Percentiles rank a stretch among this genome's conserved stretches.
Evolutionary conservation across 1,284 basidiomycete genomes (phyloP).

Genomic region (Entoloma clypeatum): DNA sequence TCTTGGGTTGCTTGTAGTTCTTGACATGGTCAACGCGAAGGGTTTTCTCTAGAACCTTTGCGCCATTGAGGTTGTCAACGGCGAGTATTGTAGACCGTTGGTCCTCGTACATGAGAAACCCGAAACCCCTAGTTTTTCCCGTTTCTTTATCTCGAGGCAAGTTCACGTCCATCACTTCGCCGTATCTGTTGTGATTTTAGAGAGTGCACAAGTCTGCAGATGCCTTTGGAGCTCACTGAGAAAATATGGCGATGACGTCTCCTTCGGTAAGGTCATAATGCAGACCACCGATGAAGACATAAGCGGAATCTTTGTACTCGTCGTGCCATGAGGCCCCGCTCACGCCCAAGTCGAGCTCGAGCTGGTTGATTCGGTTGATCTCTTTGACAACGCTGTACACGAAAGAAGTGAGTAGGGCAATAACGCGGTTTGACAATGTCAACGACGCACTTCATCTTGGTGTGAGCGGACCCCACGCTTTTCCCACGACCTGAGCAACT

Average conservation of each 20-base stretch:
- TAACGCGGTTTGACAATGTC: constrained; percentile 1
- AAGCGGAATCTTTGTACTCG: constrained; percentile 96
- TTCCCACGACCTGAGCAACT: constrained; percentile 42
- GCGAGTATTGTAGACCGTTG: constrained; percentile 94
- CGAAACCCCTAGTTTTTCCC: constrained; percentile 88
- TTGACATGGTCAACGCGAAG: constrained; percentile 94
- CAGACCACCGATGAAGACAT: constrained; percentile 89
- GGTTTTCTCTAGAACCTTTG: constrained; percentile 81
- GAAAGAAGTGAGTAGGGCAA: constrained; percentile 13
- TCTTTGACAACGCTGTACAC: constrained; percentile 79
- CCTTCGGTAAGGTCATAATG: constrained; percentile 90
- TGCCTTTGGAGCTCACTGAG: constrained; percentile 67
- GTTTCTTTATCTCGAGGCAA: constrained; percentile 91
- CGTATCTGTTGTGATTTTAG: constrained; percentile 60
- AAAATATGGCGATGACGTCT: constrained; percentile 96
- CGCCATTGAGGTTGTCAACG: constrained; percentile 98
- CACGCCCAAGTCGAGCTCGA: constrained; percentile 81
- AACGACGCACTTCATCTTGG: constrained; percentile 63
- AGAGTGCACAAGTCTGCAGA: neutral
- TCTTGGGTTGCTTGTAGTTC: constrained; percentile 86
- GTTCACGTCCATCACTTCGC: constrained; percentile 93
- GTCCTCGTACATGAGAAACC: constrained; percentile 98
- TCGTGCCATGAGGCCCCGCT: constrained; percentile 92
- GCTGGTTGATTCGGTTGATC: constrained; percentile 90
- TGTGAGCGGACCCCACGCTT: constrained; percentile 22